These are phyloP conservation scores for Suhomyces kilbournensis DNA, from an alignment of 805 yeast genomes.

Conservation along the genomic window DNA sequence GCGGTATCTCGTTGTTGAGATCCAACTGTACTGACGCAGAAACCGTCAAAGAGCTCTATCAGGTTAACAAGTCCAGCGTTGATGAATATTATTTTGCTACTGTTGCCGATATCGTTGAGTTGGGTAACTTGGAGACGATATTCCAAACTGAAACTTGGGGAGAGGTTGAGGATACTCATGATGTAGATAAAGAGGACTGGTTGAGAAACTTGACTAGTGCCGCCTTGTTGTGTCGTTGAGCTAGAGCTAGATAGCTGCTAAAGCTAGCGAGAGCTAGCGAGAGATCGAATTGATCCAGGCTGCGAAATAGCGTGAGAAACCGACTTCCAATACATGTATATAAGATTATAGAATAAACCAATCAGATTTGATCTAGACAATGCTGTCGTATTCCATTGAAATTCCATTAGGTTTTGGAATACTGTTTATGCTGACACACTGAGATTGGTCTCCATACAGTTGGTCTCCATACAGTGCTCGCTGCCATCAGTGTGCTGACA, in stretches of 20 bases:
- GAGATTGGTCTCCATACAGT: too few relatives aligned
- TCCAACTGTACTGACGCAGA: slow-evolving; percentile 31
- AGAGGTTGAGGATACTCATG: slow-evolving; percentile 97
- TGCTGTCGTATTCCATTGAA: background rate
- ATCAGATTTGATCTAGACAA: background rate
- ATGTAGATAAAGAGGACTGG: slow-evolving; percentile 90
- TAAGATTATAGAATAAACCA: background rate
- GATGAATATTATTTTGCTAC: slow-evolving; percentile 38
- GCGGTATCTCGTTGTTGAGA: slow-evolving; percentile 69
- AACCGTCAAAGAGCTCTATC: slow-evolving; percentile 24
- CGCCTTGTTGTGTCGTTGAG: slow-evolving; percentile 38
- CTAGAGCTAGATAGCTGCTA: too few relatives aligned
- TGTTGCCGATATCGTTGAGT: slow-evolving; percentile 69
- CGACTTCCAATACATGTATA: background rate
- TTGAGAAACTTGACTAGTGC: slow-evolving; percentile 80
- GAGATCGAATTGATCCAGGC: background rate
- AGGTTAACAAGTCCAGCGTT: slow-evolving; percentile 30
- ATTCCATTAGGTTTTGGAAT: background rate
- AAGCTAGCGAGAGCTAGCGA: background rate
- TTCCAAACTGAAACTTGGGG: slow-evolving; percentile 94
- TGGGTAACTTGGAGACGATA: slow-evolving; percentile 77
- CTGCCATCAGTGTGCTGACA: background rate
- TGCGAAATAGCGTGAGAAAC: background rate
- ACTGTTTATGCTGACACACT: too few relatives aligned
- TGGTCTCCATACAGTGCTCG: background rate